A percentile compares a stretch with the other conserved stretches of the same genome.
These are phyloP conservation scores for Cyberlindnera veronae DNA, from an alignment of 805 yeast genomes.

Conservation along the genomic window DNA sequence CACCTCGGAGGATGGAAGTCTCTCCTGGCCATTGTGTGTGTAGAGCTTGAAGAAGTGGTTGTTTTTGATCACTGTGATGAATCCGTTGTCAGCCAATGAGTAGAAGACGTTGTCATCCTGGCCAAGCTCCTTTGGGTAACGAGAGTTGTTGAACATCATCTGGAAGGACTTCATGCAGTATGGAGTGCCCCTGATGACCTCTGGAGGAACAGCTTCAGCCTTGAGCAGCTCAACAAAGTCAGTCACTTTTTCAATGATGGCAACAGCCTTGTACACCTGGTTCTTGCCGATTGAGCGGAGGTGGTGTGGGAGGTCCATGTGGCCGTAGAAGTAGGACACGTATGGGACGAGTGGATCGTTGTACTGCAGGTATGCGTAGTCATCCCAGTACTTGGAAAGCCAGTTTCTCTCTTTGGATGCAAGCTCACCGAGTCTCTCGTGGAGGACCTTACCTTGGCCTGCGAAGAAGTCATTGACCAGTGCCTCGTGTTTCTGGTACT, in stretches of 20 bases:
- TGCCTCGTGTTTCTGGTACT: conserved; percentile 48
- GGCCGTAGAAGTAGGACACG: conserved; percentile 86
- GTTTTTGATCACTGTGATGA: conserved; percentile 67
- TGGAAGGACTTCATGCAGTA: conserved; percentile 92
- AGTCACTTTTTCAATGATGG: conserved; percentile 62
- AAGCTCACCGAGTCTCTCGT: conserved; percentile 55
- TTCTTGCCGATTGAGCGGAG: conserved; percentile 50
- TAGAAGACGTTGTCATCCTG: conserved; percentile 61
- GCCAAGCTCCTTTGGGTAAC: conserved; percentile 64
- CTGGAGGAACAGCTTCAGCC: conserved; percentile 74
- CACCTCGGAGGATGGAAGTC: conserved; percentile 45
- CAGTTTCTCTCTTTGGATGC: conserved; percentile 60
- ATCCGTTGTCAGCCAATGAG: conserved; percentile 48
- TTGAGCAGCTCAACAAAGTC: conserved; percentile 67
- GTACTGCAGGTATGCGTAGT: conserved; percentile 85
- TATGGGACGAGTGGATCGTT: conserved; percentile 94
- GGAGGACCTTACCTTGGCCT: conserved; percentile 67
- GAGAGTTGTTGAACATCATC: conserved; percentile 84
- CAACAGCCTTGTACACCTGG: conserved; percentile 72
- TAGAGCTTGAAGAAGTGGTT: conserved; percentile 77
- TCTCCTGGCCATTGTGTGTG: conserved; percentile 47
- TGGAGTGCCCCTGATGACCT: conserved; percentile 71
- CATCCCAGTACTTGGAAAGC: conserved; percentile 92
- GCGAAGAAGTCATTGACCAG: conserved; percentile 67
- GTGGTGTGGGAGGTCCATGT: conserved; percentile 52